Base-by-base conservation (phyloP, 139 green algal species). In the Micractinium sp. region DNA sequence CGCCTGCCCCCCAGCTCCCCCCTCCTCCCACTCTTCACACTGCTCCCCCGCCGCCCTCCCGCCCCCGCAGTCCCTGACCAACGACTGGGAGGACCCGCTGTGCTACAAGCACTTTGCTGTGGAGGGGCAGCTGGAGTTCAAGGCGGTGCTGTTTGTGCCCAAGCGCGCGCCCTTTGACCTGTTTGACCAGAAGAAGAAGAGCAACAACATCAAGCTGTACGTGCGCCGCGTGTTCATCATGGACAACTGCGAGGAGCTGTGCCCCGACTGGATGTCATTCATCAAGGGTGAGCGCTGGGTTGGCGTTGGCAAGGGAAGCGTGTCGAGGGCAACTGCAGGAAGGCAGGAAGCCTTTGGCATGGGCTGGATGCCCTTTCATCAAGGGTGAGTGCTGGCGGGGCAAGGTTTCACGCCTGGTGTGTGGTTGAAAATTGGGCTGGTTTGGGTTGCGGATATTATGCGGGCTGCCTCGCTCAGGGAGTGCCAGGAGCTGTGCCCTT, bases 191-290 rank as follows among this genome's bases (percentile, higher is more conserved):
- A 38, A 36, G 29, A 73, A 86, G 56, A 74, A 78, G 83, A 2
- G 12, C 19, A 90, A 90, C 86, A 90, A 90, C 86, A 90, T 90
- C 86, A 90, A 90, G 96, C 96, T 99, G 87, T 99, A 99, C 89
- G 98, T 99, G 90, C 94, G 98, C 86, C 95, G 98, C 33, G 98
- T 99, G 90, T 99, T 99, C 94, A 99, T 99, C 96, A 99, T 99
- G 98, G 98, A 99, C 96, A 99, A 99, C 96, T 99, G 98, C 93
- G 98, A 99, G 87, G 98, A 99, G 89, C 92, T 99, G 76, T 98
- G 99, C 89, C 98, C 97, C 29, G 97, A 99, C 95, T 99, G 95
- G 92, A 93, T 99, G 69, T 90, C 79, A 91, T 99, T 99, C 79
- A 94, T 99, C 81, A 99, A 99, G 97, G 90, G 47, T 69, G 41